A percentile compares a stretch with the other conserved stretches of the same genome.
Evolutionary conservation across 768 basidiomycete species (phyloP).

Genomic region (Imleria badia): DNA sequence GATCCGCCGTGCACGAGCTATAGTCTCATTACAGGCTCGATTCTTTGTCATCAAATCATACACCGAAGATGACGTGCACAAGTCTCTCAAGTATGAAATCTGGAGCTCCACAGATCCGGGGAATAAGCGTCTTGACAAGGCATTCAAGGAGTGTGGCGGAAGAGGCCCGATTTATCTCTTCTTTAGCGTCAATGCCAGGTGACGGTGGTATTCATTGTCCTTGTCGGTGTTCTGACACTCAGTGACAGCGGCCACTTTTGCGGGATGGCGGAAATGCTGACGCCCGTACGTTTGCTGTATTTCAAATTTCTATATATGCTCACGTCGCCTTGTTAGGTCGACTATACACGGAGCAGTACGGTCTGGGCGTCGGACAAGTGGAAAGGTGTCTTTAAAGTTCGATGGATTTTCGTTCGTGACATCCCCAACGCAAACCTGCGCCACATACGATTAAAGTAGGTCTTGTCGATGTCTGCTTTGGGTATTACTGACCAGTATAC

Average conservation of each 20-base stretch:
- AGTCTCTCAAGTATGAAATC: slow-evolving; percentile 95
- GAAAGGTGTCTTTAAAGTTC: slow-evolving; percentile 99
- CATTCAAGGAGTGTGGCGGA: slow-evolving; percentile 92
- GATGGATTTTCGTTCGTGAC: slow-evolving; percentile 97
- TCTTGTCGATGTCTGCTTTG: slow-evolving; percentile 4
- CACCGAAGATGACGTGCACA: slow-evolving; percentile 99
- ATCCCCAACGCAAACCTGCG: slow-evolving; percentile 87
- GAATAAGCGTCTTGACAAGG: slow-evolving; percentile 95
- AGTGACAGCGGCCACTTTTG: slow-evolving; percentile 86
- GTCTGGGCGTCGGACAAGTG: slow-evolving; percentile 99
- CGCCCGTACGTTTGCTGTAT: slow-evolving; percentile 56
- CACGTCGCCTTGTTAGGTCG: slow-evolving; percentile 51
- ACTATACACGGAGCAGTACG: slow-evolving; percentile 90
- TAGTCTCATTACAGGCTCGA: slow-evolving; percentile 57
- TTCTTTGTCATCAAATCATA: slow-evolving; percentile 99
- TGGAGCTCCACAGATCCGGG: slow-evolving; percentile 98
- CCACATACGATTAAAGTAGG: slow-evolving; percentile 83
- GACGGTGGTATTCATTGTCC: slow-evolving; percentile 4
- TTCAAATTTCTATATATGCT: neutral
- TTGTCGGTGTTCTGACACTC: slow-evolving; percentile 9
- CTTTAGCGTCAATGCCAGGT: slow-evolving; percentile 96
- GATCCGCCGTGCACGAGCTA: neutral
- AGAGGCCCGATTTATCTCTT: slow-evolving; percentile 96
- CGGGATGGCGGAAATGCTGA: slow-evolving; percentile 98
- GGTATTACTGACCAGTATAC: slow-evolving; percentile 13